phyloP scores from a whole-genome alignment of 1,139 yeast genomes.

The Hyphopichia buzzinii region DNA sequence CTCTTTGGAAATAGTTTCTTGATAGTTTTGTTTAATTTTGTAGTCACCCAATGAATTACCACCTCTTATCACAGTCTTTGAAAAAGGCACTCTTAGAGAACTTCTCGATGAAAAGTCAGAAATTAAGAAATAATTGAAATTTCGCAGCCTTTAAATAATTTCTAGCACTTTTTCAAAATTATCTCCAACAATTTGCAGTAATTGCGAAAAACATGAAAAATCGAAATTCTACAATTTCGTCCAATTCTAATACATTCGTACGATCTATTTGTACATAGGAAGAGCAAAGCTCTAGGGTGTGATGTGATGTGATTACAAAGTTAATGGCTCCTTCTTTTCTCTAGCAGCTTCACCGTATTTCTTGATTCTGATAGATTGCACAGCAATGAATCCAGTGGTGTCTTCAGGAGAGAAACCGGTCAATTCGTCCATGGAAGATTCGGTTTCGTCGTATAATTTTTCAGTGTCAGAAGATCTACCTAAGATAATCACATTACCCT shows the following conservation, averaged over 20 bases:
- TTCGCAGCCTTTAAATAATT: background rate
- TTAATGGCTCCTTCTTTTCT: slow-evolving; percentile 60
- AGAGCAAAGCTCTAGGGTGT: too few species aligned
- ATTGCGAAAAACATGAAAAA: too few species aligned
- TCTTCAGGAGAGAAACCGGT: slow-evolving; percentile 98
- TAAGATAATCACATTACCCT: slow-evolving; percentile 78
- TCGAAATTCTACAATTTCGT: too few species aligned
- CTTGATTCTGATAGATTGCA: slow-evolving; percentile 96
- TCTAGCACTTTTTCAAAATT: background rate
- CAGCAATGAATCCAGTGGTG: slow-evolving; percentile 95
- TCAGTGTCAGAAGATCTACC: slow-evolving; percentile 96
- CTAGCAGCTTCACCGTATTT: slow-evolving; percentile 95
- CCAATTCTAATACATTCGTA: too few species aligned
- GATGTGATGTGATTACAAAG: slow-evolving; percentile 41
- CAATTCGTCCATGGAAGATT: slow-evolving; percentile 98
- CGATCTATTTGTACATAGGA: too few species aligned
- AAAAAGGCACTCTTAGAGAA: too few species aligned
- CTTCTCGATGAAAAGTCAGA: too few species aligned
- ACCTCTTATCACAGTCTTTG: too few species aligned
- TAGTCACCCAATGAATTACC: too few species aligned
- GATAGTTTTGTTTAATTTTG: too few species aligned
- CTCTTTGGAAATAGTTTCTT: too few species aligned
- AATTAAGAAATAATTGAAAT: background rate
- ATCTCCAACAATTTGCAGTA: too few species aligned
- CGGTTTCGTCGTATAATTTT: slow-evolving; percentile 95